A percentile compares a stretch with the other conserved stretches of the same genome.
phyloP scores from a whole-genome alignment of 805 yeast genomes.

The Candida germanica region DNA sequence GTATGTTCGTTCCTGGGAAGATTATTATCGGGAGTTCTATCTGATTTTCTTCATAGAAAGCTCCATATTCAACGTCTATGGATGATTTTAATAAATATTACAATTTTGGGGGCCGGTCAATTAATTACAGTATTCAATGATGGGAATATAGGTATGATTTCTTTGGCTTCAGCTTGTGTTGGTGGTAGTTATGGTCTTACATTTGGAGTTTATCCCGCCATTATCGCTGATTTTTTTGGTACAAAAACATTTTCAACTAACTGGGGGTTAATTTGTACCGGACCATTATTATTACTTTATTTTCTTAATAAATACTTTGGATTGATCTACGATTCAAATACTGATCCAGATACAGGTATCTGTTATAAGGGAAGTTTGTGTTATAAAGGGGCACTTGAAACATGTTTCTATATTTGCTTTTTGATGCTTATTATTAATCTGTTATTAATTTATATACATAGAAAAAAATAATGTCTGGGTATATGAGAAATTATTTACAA shows the following conservation, averaged over 20 bases:
- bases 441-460: conserved; percentile 25
- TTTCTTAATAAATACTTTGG: conserved; percentile 57
- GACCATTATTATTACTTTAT: conserved; percentile 58
- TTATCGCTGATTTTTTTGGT: conserved; percentile 71
- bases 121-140: conserved; percentile 29
- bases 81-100: conserved; percentile 50
- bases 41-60: conserved; percentile 56
- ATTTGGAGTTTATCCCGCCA: conserved; percentile 74
- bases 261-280: conserved; percentile 75
- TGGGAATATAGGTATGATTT: conserved; percentile 32
- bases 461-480: conserved; percentile 5
- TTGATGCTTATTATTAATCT: conserved; percentile 21
- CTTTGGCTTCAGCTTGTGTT: conserved; percentile 49
- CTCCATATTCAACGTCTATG: conserved; percentile 59
- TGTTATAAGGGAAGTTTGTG: conserved; percentile 38
- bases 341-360: conserved; percentile 37
- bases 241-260: conserved; percentile 64
- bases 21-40: conserved; percentile 58
- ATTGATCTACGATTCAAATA: conserved; percentile 45
- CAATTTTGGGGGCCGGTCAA: conserved; percentile 36
- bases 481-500: conserved; percentile 3
- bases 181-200: conserved; percentile 70
- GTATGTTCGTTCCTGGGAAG: conserved; percentile 65
- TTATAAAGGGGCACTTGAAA: conserved; percentile 34
- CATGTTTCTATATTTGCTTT: conserved; percentile 29